phyloP scores from a whole-genome alignment of 1,139 yeast genomes.

The Saccharomyces hybrid region DNA sequence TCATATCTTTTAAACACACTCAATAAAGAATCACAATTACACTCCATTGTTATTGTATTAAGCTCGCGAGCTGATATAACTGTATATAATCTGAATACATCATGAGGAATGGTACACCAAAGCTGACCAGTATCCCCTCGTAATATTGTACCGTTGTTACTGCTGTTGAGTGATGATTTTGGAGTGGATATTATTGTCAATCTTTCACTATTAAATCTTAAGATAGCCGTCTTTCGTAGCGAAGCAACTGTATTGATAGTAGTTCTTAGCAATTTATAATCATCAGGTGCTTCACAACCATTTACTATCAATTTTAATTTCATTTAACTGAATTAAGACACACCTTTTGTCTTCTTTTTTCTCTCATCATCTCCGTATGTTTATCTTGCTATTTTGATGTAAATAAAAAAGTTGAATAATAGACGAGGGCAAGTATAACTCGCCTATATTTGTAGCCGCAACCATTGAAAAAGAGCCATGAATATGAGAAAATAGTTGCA shows the following conservation, averaged over 20 bases:
- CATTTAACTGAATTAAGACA: conserved; percentile 13
- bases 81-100: conserved; percentile 25
- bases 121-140: conserved; percentile 28
- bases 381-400: neutral
- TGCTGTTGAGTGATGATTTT: conserved; percentile 9
- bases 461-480: neutral
- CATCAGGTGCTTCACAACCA: conserved; percentile 27
- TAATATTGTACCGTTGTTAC: conserved; percentile 12
- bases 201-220: conserved; percentile 27
- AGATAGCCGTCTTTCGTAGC: conserved; percentile 27
- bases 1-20: conserved; percentile 29
- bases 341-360: neutral
- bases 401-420: neutral
- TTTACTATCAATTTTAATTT: conserved; percentile 27
- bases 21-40: conserved; percentile 27
- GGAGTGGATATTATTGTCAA: conserved; percentile 30
- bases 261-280: conserved; percentile 28
- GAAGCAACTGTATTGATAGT: conserved; percentile 29
- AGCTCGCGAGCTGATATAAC: conserved; percentile 25
- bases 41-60: conserved; percentile 30
- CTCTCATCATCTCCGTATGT: neutral
- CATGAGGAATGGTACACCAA: conserved; percentile 32
- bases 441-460: neutral
- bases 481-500: neutral
- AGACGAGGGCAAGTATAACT: neutral